Base-by-base conservation (phyloP, 768 basidiomycete genomes). In the Auricularia heimuer region DNA sequence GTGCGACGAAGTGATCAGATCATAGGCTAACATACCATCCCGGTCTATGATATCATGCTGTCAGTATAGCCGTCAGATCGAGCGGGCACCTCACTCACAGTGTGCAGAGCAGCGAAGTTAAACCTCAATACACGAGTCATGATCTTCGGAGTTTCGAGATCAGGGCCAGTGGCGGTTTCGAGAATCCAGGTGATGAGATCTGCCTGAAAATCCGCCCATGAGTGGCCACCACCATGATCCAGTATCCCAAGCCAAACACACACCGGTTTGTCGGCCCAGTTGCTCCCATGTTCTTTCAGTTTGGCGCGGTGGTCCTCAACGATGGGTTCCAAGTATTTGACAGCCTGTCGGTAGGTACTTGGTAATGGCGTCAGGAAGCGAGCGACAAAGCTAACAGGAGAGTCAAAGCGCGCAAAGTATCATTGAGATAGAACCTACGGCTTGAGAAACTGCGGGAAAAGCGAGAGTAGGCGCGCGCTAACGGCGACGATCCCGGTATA, bases 361-460 rank as follows among this genome's bases (percentile, higher is more conserved):
- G n/a, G 64, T 54, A 21, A n/a, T 36, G 21, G 64, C 11, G 35
- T 36, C 14, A 42, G 24, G 36, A 18, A 58, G 29, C 34, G 56
- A 18, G 21, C 39, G 29, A 51, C 47, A 18, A 51, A 14, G 14
- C 34, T 60, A 18, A 60, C 24, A 29, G 8, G 14, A 10, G 29
- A 29, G 29, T 60, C 24, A 33, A 29, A 6, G 8, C 7, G 6
- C 21, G 18, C 4, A 8, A 60, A 29, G 56, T 11, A 4, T 60
- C 56, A 29, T n/a, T 11, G 54, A 34, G 24, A 47, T 37, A 18
- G 1, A 29, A 42, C 58, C 42, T 63, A 78, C 77, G 73, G 73
- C 63, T 69, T 69, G 61, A 79, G 37, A 16, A 74, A 70, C 0
- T 63, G 33, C 0, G 81, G 81, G 35, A 79, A 73, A 0, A 71